These are phyloP conservation scores for Mesotaenium endlicherianum DNA, from an alignment of 139 green algal species.

Conservation along the genomic window DNA sequence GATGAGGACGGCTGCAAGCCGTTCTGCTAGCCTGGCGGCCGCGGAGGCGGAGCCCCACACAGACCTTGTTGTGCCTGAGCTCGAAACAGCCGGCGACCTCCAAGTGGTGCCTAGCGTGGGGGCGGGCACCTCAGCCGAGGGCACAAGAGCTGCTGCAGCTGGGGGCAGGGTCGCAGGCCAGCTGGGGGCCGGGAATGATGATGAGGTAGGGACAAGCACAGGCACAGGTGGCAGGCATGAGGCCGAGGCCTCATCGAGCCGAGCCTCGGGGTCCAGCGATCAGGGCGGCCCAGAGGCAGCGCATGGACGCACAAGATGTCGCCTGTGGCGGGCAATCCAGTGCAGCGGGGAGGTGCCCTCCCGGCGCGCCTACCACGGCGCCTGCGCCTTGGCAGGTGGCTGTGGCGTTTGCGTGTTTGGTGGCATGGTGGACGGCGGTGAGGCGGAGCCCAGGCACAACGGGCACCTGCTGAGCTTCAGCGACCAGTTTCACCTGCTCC, in stretches of 20 bases:
- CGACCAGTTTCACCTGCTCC: constrained; percentile 29
- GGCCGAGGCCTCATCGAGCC: too few relatives aligned
- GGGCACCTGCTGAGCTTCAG: constrained; percentile 20
- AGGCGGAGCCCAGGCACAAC: neutral
- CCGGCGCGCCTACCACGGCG: constrained; percentile 29
- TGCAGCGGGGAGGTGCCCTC: neutral
- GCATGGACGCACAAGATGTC: too few relatives aligned
- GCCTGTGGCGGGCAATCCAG: neutral
- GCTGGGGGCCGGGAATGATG: constrained; percentile 1
- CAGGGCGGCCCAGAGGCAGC: too few relatives aligned
- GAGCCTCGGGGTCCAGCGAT: too few relatives aligned
- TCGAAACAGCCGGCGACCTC: neutral
- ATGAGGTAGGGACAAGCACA: neutral
- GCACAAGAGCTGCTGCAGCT: neutral
- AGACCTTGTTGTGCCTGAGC: too few relatives aligned
- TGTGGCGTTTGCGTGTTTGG: constrained; percentile 33
- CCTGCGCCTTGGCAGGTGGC: constrained; percentile 4
- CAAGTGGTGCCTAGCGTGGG: constrained; percentile 9
- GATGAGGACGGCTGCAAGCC: too few relatives aligned
- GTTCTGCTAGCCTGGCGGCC: too few relatives aligned
- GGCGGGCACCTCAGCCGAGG: neutral
- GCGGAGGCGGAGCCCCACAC: too few relatives aligned
- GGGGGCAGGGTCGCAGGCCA: neutral
- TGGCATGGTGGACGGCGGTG: constrained; percentile 41
- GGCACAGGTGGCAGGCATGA: neutral